Base-by-base conservation (phyloP, 2,329 filamentous ascomycete genomes). In the Aspergillus sp. region DNA sequence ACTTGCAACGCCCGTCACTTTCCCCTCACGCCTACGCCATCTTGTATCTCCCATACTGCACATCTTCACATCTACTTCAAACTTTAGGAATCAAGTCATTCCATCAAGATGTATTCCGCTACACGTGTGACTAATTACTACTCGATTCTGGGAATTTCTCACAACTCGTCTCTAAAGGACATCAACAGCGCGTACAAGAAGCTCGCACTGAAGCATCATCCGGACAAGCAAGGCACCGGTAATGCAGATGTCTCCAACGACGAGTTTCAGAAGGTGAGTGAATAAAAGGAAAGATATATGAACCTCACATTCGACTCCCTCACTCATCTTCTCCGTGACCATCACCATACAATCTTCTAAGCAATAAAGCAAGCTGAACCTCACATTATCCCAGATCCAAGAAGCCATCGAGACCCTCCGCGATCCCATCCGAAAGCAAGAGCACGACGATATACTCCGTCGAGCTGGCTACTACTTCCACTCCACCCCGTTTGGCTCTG, bases 161-260 rank as follows among this genome's bases (percentile, higher is more conserved):
- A 38, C 8, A 23, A 71, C 43, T 69, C 73, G n/a, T 64, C 64
- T 2, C 30, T 67, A 39, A 68, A 71, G 36, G 72, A 75, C 6
- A 76, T 76, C 59, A 74, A 73, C 53, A 63, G 62, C 28, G 69
- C 73, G 3, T 77, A 74, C 63, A 75, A 72, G 39, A 67, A 57
- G 41, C 69, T 77, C n/a, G 72, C 72, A 7, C 60, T 77, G 25
- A 72, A 71, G 49, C 60, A 69, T 53, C 73, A 76, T 49, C 74
- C 74, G 2, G 74, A 77, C 63, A 76, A 77, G 59, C 57, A 63
- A 41, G 8, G 13, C 15, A 50, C 25, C 13, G 30, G 23, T n/a
- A 17, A n/a, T 17, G 66, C 64, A 19, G 55, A 58, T 4, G 58
- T 60, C 38, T 57, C 64, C 2, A 30, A 38, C 13, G 58, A 63